phyloP scores from a whole-genome alignment of 2,329 filamentous ascomycete genomes.

The Penicillium thymicola region DNA sequence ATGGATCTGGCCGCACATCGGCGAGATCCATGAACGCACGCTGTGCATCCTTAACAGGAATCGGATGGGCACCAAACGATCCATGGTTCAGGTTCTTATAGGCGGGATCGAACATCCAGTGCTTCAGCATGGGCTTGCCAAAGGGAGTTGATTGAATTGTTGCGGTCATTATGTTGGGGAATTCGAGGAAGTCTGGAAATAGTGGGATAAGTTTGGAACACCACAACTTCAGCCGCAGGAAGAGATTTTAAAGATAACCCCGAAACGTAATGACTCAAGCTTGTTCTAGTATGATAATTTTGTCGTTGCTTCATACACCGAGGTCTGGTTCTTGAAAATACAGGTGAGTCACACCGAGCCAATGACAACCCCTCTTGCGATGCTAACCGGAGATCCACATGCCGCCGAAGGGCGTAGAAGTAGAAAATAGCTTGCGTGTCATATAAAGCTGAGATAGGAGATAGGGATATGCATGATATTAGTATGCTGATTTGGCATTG shows the following conservation, averaged over 20 bases:
- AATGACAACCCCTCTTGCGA: background rate
- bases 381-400: slow-evolving; percentile 7
- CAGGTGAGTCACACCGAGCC: slow-evolving; percentile 1
- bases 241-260: background rate
- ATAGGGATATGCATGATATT: background rate
- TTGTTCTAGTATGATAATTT: background rate
- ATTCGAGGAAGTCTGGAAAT: background rate
- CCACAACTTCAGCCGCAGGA: background rate
- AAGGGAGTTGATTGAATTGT: slow-evolving; percentile 38
- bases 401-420: slow-evolving; percentile 25
- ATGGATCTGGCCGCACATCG: slow-evolving; percentile 70
- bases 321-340: background rate
- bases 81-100: slow-evolving; percentile 78
- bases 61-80: slow-evolving; percentile 76
- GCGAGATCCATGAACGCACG: slow-evolving; percentile 63
- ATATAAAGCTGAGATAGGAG: background rate
- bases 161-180: slow-evolving; percentile 2
- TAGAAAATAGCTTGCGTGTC: background rate
- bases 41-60: slow-evolving; percentile 56
- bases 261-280: background rate
- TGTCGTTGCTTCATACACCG: background rate
- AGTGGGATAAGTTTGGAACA: background rate
- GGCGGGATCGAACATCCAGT: slow-evolving; percentile 67
- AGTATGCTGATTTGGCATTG: background rate
- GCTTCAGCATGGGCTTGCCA: slow-evolving; percentile 55